Base-by-base conservation (phyloP, 2,329 filamentous ascomycete genomes). In the Cladosporium phlei region DNA sequence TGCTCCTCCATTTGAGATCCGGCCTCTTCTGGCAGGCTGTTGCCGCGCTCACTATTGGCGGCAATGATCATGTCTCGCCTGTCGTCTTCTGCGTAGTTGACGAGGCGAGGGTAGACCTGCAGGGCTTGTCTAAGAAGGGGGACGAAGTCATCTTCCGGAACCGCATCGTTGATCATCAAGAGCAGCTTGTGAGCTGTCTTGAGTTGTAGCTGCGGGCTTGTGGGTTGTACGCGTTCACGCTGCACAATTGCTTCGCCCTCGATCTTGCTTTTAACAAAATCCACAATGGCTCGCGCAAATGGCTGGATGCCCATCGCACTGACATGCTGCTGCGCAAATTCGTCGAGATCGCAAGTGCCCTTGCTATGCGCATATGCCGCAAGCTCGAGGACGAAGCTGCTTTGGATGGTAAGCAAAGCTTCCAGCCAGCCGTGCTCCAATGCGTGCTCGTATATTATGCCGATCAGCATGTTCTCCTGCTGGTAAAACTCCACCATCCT, bases 1-100 rank as follows among this genome's bases (percentile, higher is more conserved):
- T 95, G 84, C 55, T 96, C 88, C 61, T 97, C 90, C 93, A 98
- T 98, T 64, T 88, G 87, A 54, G 79, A 81, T 56, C 95, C 90
- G 45, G 91, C 88, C 17, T 83, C 81, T 16, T 79, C 75, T 0
- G 90, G 85, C 1, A 98, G 76, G 1, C 80, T 77, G 59, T 97
- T 95, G n/a, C 87, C 83, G 16, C 84, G 80, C 56, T 82, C 79
- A 34, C 88, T 86, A 61, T 94, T 95, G 8, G 77, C 75, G 59
- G 97, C 88, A 54, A 98, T 90, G 32, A 97, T 82, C 48, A 93
- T 86, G 65, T 98, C 89, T 52, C 85, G 90, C 24, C 55, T 55
- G 12, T 59, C 59, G 3, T 87, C 89, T 67, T 95, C 88, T 2
- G 89, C 90, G 57, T 95, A 97, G 61, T 98, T 98, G 72, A 98